A percentile compares a stretch with the other conserved stretches of the same genome.
Evolutionary conservation across 1,284 basidiomycete genomes (phyloP).

Genomic region (Trichosporon sp.): DNA sequence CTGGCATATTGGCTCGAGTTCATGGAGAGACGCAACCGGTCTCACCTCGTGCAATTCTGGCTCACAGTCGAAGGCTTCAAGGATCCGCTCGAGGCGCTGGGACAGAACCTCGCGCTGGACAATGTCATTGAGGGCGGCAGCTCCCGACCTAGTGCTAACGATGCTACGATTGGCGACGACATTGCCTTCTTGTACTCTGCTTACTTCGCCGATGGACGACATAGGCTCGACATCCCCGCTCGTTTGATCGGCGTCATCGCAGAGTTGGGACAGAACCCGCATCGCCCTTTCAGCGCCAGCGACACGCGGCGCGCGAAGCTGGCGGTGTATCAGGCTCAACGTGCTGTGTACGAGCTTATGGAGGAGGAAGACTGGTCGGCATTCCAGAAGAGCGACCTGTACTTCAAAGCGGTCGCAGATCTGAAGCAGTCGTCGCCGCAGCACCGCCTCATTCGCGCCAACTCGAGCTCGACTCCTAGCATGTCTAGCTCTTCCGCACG

Average conservation of each 20-base stretch:
- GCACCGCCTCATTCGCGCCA: background rate
- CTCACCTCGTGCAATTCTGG: conserved; percentile 92
- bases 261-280: conserved; percentile 14
- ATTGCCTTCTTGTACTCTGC: conserved; percentile 76
- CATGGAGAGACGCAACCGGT: conserved; percentile 82
- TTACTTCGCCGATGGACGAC: conserved; percentile 59
- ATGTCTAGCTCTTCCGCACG: background rate
- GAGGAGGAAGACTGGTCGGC: conserved; percentile 84
- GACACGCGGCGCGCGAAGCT: conserved; percentile 43
- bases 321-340: conserved; percentile 68
- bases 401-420: conserved; percentile 79
- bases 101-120: conserved; percentile 45
- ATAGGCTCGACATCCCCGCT: conserved; percentile 21
- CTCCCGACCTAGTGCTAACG: conserved; percentile 2
- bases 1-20: conserved; percentile 96
- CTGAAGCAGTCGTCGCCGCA: conserved; percentile 34
- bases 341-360: conserved; percentile 80
- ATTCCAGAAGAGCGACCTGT: conserved; percentile 80
- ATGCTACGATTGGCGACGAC: conserved; percentile 56
- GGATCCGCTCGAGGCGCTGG: conserved; percentile 80
- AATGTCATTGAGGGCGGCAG: background rate
- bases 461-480: conserved; percentile 2
- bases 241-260: conserved; percentile 22
- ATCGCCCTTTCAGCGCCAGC: conserved; percentile 3
- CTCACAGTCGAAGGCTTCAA: conserved; percentile 94